Conservation (phyloP, 768 basidiomycete species). For the Lentinula detonsa region DNA sequence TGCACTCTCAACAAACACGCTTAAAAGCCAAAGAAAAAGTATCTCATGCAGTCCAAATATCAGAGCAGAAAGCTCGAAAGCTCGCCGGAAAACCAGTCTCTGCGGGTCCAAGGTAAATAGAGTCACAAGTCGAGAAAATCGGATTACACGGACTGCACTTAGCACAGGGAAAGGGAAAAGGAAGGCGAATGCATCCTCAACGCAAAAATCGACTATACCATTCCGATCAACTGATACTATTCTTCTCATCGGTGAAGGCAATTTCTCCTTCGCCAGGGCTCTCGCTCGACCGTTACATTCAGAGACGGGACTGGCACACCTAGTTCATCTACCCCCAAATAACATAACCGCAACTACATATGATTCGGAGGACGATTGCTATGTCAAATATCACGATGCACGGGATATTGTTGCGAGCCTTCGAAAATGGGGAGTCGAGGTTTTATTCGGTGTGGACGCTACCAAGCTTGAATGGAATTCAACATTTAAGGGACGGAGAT, state of each 20-base stretch:
- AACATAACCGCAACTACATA: conserved; percentile 83
- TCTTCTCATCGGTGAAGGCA: conserved; percentile 86
- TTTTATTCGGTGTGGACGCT: conserved; percentile 85
- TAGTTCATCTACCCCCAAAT: conserved; percentile 39
- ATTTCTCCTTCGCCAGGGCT: conserved; percentile 87
- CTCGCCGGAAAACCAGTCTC: conserved; percentile 8
- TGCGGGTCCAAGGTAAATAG: conserved; percentile 32
- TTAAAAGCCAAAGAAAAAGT: conserved; percentile 59
- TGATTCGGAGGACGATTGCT: conserved; percentile 73
- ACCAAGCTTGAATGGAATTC: conserved; percentile 59
- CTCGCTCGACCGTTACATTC: conserved; percentile 48
- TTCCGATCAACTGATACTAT: conserved; percentile 62
- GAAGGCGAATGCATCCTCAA: conserved; percentile 2
- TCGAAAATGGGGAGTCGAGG: conserved; percentile 52
- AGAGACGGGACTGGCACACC: conserved; percentile 26
- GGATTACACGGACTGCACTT: not conserved
- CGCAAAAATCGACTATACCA: conserved; percentile 49
- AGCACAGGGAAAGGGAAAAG: not conserved
- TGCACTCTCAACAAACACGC: conserved; percentile 65
- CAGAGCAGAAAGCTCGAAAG: conserved; percentile 23
- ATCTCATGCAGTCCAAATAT: conserved; percentile 39
- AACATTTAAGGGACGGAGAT: conserved; percentile 52
- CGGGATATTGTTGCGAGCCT: conserved; percentile 49
- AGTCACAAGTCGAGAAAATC: conserved; percentile 6
- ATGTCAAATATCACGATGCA: conserved; percentile 77